Percentiles rank a stretch among this genome's conserved stretches.
Conservation (phyloP, 768 basidiomycete genomes). For the Coprinopsis cinerea region DNA sequence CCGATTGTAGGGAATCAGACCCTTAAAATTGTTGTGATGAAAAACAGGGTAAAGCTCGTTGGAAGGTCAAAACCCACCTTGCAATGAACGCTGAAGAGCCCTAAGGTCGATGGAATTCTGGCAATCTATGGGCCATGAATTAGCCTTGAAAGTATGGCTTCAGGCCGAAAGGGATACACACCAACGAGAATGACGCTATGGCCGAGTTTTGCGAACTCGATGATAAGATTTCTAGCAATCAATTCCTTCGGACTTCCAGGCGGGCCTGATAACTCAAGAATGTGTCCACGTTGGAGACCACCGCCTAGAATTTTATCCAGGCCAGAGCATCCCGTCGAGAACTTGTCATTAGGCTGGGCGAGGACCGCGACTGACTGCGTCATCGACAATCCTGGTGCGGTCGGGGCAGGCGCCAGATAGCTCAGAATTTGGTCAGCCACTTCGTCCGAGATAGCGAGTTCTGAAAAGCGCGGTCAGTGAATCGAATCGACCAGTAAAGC, state of each 20-base stretch:
- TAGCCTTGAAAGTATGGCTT: not conserved
- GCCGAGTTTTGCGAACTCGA: conserved; percentile 38
- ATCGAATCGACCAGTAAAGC: not conserved
- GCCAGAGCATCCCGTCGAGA: conserved; percentile 40
- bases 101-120: conserved; percentile 36
- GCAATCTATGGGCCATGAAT: conserved; percentile 31
- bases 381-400: conserved; percentile 23
- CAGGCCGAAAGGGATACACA: too few relatives aligned
- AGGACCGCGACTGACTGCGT: conserved; percentile 56
- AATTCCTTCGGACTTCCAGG: conserved; percentile 65
- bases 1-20: conserved; percentile 10
- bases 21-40: conserved; percentile 11
- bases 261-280: conserved; percentile 73
- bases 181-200: conserved; percentile 63
- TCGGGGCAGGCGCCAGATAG: conserved; percentile 29
- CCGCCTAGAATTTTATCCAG: conserved; percentile 58
- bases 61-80: conserved; percentile 19
- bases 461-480: conserved; percentile 26
- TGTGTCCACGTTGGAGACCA: conserved; percentile 53
- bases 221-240: conserved; percentile 45
- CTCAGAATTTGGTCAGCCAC: conserved; percentile 43
- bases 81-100: conserved; percentile 21
- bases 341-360: conserved; percentile 19
- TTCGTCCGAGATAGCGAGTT: conserved; percentile 40
- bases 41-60: conserved; percentile 6